Evolutionary conservation across 2,329 filamentous ascomycete species (phyloP).

Genomic region (Claviceps humidiphila): DNA sequence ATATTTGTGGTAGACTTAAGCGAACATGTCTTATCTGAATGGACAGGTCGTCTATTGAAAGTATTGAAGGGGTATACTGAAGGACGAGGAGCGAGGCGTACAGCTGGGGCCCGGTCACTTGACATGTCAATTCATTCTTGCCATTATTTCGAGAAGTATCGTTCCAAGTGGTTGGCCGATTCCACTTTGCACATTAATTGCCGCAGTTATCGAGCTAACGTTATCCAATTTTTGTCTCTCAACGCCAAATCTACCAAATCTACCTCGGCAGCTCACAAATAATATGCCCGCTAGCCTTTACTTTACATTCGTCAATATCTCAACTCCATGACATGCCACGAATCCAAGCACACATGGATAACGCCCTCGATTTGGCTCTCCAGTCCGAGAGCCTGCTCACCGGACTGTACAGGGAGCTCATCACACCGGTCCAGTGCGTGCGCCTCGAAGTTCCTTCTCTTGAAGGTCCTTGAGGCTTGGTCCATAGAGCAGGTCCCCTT

Average conservation of each 20-base stretch:
- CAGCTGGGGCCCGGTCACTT: not conserved
- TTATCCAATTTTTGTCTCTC: not conserved
- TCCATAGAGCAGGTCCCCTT: slow-evolving; percentile 31
- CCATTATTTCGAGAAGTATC: not conserved
- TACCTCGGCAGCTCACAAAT: not conserved
- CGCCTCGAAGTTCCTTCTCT: slow-evolving; percentile 17
- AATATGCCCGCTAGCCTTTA: not conserved
- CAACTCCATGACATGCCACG: not conserved
- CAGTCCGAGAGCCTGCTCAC: not conserved
- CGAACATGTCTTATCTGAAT: not conserved
- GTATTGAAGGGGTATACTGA: not conserved
- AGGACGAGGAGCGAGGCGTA: not conserved
- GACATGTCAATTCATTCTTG: not conserved
- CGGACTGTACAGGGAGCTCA: not conserved
- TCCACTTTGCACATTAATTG: not conserved
- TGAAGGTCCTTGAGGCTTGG: slow-evolving; percentile 27
- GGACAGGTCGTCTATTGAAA: not conserved
- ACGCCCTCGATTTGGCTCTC: not conserved
- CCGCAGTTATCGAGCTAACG: not conserved
- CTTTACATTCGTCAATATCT: not conserved
- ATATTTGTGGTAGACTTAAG: not conserved
- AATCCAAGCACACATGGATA: not conserved
- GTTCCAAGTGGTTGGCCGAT: too few species aligned
- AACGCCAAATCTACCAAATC: not conserved
- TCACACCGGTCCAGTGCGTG: slow-evolving; percentile 16